Conservation (phyloP, 305 asterid species). For the Fraxinus nigra region DNA sequence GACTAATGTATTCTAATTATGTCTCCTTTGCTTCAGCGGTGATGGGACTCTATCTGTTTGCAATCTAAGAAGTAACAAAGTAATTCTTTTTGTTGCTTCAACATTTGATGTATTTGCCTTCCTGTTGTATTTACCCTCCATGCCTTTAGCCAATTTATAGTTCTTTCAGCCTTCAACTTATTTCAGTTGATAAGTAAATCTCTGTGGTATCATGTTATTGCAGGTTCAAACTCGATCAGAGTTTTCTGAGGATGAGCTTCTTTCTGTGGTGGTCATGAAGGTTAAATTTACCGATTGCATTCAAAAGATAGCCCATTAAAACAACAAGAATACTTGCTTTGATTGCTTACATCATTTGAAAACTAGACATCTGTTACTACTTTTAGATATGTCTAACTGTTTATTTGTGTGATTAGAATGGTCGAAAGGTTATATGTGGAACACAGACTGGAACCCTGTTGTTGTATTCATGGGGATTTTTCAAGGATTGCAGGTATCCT, state of each 20-base stretch:
- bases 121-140: neutral
- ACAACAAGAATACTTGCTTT: conserved; percentile 7
- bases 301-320: neutral
- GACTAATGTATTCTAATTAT: conserved; percentile 10
- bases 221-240: conserved; percentile 90
- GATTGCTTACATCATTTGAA: neutral
- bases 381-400: conserved; percentile 16
- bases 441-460: conserved; percentile 71
- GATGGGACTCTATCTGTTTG: conserved; percentile 93
- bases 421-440: conserved; percentile 84
- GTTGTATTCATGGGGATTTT: conserved; percentile 95
- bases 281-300: conserved; percentile 36
- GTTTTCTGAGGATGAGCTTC: conserved; percentile 91
- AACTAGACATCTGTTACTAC: neutral
- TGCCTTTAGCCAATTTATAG: neutral
- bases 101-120: conserved; percentile 7
- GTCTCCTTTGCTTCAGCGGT: conserved; percentile 51
- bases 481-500: conserved; percentile 89
- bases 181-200: conserved; percentile 7
- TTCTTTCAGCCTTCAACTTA: neutral
- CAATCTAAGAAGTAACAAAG: conserved; percentile 90
- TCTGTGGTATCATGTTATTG: conserved; percentile 14
- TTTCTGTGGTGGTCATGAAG: conserved; percentile 90
- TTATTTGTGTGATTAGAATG: conserved; percentile 49
- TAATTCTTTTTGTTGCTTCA: conserved; percentile 28